Conservation (phyloP, 768 basidiomycete genomes). For the Russula olivacea region DNA sequence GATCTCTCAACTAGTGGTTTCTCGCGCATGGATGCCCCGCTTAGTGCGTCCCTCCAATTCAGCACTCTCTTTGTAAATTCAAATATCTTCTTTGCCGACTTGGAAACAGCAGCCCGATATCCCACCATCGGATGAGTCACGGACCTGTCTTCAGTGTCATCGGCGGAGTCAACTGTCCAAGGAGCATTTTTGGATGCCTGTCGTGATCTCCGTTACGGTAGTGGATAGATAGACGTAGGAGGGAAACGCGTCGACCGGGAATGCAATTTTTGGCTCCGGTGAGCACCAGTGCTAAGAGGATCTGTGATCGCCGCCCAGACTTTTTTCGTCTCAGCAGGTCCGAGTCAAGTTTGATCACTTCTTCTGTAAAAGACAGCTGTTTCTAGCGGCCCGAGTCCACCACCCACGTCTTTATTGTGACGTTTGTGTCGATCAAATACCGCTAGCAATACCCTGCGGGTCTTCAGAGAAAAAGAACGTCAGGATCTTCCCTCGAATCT, state of each 20-base stretch:
- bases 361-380: conserved; percentile 37
- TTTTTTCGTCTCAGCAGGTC: conserved; percentile 46
- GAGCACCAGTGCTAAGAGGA: conserved; percentile 30
- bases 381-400: no score
- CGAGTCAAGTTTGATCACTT: conserved; percentile 79
- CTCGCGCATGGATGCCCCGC: conserved; percentile 65
- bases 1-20: conserved; percentile 86
- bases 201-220: conserved; percentile 73
- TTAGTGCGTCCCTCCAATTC: conserved; percentile 80
- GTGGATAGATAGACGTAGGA: conserved; percentile 80
- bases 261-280: conserved; percentile 87
- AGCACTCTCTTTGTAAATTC: no score
- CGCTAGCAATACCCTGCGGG: conserved; percentile 61
- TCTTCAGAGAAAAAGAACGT: conserved; percentile 36
- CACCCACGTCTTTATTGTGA: conserved; percentile 69
- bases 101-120: no score
- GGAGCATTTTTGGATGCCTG: no score
- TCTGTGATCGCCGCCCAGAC: not conserved
- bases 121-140: no score
- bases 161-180: no score
- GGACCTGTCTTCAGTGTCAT: no score
- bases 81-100: no score
- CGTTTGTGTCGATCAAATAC: conserved; percentile 87
- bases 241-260: conserved; percentile 74
- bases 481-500: conserved; percentile 58